phyloP scores from a whole-genome alignment of 371 early-diverging fungal genomes.

The Mortierella sp. region DNA sequence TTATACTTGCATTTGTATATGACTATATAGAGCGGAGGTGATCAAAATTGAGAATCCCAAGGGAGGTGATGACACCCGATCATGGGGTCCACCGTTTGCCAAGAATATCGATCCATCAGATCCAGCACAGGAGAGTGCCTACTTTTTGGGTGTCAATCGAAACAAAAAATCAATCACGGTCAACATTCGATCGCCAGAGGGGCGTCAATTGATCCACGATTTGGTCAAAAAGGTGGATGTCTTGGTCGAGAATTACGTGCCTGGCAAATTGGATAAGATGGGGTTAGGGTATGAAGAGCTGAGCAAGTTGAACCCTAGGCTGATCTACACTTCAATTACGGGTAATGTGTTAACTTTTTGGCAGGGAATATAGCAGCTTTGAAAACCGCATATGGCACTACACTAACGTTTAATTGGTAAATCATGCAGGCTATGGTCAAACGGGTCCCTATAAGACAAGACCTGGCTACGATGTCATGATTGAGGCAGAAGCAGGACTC shows the following conservation, averaged over 20 bases:
- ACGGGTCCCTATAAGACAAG: conserved; percentile 85
- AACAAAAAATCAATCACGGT: conserved; percentile 92
- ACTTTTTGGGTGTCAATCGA: conserved; percentile 91
- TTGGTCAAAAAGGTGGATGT: conserved; percentile 82
- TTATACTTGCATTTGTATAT: neutral
- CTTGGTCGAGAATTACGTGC: conserved; percentile 92
- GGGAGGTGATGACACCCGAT: conserved; percentile 87
- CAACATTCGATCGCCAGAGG: conserved; percentile 80
- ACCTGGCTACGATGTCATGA: conserved; percentile 95
- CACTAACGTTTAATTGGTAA: neutral
- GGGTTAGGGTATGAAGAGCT: conserved; percentile 85
- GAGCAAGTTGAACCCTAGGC: conserved; percentile 74
- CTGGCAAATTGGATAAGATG: conserved; percentile 84
- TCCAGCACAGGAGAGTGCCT: conserved; percentile 77
- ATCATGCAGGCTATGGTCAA: conserved; percentile 75
- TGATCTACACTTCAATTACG: conserved; percentile 92
- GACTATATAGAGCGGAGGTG: conserved; percentile 78
- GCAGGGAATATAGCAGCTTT: neutral
- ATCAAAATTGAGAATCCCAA: conserved; percentile 90
- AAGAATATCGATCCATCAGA: conserved; percentile 43
- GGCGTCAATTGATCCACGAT: conserved; percentile 73
- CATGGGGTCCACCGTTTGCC: conserved; percentile 87
- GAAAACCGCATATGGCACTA: neutral
- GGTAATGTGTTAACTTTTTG: conserved; percentile 44
- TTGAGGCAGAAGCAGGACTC: conserved; percentile 92